Base-by-base conservation (phyloP, 2,329 filamentous ascomycete species). In the Dactylellina cionopaga region DNA sequence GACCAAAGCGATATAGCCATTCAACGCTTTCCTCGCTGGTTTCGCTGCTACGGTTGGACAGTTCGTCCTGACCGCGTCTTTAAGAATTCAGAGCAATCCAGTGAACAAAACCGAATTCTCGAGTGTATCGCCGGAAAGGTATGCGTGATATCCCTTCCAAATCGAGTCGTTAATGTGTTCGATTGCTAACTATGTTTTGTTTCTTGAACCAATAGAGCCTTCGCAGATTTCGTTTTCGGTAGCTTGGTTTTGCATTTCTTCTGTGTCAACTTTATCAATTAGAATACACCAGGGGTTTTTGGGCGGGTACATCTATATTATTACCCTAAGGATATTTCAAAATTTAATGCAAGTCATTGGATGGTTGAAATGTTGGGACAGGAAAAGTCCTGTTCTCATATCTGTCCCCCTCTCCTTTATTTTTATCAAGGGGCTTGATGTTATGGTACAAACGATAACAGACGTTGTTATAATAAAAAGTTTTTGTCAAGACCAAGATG, bases 201-300 rank as follows among this genome's bases (percentile, higher is more conserved):
- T 49, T 59, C 25, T 27, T 54, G 37, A 44, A 27, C 39, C 13
- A 62, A 64, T 76, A 96, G 92, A 80, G 94, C 95, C 37, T 99
- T 99, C 81, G 93, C 95, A 79, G 95, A 99, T 83, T 99, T 90
- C 80, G 86, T 99, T 72, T 92, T 97, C 77, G 95, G 94, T 80
- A 97, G 93, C 81, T 81, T 99, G 80, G 92, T 98, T 80, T 83
- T 98, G 81, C 95, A 99, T 84, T 96, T 98, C 84, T 99, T 99
- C 85, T 97, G 93, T 83, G 89, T 98, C 80, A 99, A 99, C 86
- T 99, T 99, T 82, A 98, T 99, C 84, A 99, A 99, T 86, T 99
- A 85, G 84, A 77, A 25, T 66, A 76, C 65, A 58, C 22, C 29
- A 35, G 39, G 69, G 55, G 58, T 37, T 15, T 43, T 19, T 60